phyloP scores from a whole-genome alignment of 1,284 basidiomycete species.

The Ceratobasidium sp. region DNA sequence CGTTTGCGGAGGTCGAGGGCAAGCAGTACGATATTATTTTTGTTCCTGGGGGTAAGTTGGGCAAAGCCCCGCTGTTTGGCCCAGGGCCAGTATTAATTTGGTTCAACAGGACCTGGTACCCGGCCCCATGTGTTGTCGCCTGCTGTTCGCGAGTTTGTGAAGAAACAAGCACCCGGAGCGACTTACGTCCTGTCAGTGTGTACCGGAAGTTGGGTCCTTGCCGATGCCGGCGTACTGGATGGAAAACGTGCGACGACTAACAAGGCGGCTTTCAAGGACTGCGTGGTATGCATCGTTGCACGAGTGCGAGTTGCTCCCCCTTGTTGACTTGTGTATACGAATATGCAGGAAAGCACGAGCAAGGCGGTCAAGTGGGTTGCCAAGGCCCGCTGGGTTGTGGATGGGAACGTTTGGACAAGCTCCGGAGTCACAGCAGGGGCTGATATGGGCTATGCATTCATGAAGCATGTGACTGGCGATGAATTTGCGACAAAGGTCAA shows the following conservation, averaged over 20 bases:
- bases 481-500: conserved; percentile 33
- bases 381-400: conserved; percentile 58
- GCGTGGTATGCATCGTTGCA: conserved; percentile 21
- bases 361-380: conserved; percentile 52
- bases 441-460: conserved; percentile 56
- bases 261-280: conserved; percentile 36
- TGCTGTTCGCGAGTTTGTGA: conserved; percentile 33
- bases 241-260: conserved; percentile 46
- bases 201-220: conserved; percentile 45
- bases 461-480: conserved; percentile 46
- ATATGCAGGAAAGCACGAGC: conserved; percentile 25
- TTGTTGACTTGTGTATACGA: neutral
- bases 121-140: conserved; percentile 25
- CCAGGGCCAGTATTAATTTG: neutral
- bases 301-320: neutral
- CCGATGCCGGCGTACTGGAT: conserved; percentile 44
- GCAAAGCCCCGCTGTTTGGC: neutral
- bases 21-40: conserved; percentile 45
- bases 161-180: conserved; percentile 14
- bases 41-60: conserved; percentile 41
- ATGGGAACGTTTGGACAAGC: conserved; percentile 58
- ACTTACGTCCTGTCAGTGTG: conserved; percentile 46
- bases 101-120: conserved; percentile 22
- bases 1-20: conserved; percentile 36
- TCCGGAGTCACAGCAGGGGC: conserved; percentile 58